These are phyloP conservation scores for Leptomonas pyrrhocoris DNA, from an alignment of 208 protist genomes.

Conservation along the genomic window DNA sequence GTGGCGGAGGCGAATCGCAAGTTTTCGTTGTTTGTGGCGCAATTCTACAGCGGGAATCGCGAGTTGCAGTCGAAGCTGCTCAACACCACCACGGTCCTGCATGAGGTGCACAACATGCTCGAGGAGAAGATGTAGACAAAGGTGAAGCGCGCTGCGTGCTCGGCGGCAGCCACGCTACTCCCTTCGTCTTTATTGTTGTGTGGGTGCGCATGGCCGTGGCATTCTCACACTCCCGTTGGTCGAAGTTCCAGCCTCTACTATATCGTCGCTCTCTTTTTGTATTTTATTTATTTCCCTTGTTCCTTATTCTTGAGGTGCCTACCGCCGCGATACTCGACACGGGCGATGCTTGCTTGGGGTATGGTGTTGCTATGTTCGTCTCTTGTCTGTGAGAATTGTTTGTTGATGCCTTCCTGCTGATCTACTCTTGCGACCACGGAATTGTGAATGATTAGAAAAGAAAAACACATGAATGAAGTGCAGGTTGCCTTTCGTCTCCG, in stretches of 20 bases:
- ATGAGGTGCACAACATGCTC: conserved; percentile 48
- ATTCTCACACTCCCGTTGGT: conserved; percentile 1
- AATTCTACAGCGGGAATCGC: conserved; percentile 46
- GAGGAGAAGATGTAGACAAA: conserved; percentile 10
- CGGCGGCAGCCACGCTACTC: neutral
- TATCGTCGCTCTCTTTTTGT: neutral
- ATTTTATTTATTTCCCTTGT: too few species aligned
- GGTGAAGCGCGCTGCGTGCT: neutral
- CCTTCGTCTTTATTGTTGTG: neutral
- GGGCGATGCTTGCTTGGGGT: neutral
- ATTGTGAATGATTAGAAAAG: neutral
- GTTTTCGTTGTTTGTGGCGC: conserved; percentile 36
- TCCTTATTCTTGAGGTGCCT: neutral
- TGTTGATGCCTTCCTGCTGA: neutral
- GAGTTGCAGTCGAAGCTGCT: conserved; percentile 59
- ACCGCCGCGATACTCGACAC: neutral
- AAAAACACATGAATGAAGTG: neutral
- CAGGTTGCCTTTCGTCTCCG: too few species aligned
- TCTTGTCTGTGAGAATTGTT: neutral
- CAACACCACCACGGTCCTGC: conserved; percentile 56
- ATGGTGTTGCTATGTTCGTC: neutral
- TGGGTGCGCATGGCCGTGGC: neutral
- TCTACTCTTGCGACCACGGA: neutral
- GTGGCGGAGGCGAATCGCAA: conserved; percentile 57
- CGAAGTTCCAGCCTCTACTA: too few species aligned